These are phyloP conservation scores for Candida namnaoensis DNA, from an alignment of 805 yeast genomes.

Conservation along the genomic window DNA sequence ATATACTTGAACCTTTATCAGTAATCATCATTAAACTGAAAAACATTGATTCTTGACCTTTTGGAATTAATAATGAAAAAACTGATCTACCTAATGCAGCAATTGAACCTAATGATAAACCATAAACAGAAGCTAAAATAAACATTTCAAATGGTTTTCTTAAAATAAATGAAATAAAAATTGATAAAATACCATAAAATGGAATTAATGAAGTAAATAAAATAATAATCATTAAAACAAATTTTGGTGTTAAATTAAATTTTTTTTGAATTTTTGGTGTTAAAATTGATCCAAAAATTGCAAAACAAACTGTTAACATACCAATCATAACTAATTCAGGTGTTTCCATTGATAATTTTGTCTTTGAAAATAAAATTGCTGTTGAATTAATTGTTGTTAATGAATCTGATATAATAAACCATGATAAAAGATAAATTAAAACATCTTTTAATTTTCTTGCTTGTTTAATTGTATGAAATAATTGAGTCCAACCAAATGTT, in stretches of 20 bases:
- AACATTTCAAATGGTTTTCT: constrained; percentile 63
- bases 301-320: constrained; percentile 55
- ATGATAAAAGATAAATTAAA: constrained; percentile 54
- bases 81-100: constrained; percentile 63
- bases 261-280: constrained; percentile 37
- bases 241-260: constrained; percentile 34
- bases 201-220: constrained; percentile 62
- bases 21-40: constrained; percentile 72
- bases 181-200: constrained; percentile 62
- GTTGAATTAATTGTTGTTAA: constrained; percentile 74
- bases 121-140: constrained; percentile 64
- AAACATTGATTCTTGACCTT: constrained; percentile 67
- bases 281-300: constrained; percentile 55
- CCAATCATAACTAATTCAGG: constrained; percentile 59
- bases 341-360: constrained; percentile 62
- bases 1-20: constrained; percentile 69
- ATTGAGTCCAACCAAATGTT: constrained; percentile 54
- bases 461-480: constrained; percentile 45
- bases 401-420: constrained; percentile 74
- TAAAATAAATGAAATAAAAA: constrained; percentile 39
- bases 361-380: constrained; percentile 67
- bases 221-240: constrained; percentile 42
- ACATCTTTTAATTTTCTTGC: constrained; percentile 58
- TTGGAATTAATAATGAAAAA: constrained; percentile 61
- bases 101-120: constrained; percentile 65